Evolutionary conservation across 352 stramenopile species (phyloP).

Genomic region (Thraustotheca clavata): DNA sequence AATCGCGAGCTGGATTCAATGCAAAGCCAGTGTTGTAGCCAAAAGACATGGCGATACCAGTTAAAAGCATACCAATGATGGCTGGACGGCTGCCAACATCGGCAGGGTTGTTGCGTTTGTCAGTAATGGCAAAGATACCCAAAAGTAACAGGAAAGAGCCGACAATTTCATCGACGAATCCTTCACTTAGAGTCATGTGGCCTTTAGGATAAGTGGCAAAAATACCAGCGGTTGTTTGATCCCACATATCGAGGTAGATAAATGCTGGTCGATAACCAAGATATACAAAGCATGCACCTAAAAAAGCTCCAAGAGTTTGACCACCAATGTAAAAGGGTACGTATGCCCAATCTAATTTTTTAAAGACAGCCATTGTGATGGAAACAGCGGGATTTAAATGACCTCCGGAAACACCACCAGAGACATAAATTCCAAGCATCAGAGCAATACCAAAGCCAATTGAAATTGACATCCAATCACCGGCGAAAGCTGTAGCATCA

Average conservation of each 20-base stretch:
- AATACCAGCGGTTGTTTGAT: constrained; percentile 53
- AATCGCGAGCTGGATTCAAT: constrained; percentile 63
- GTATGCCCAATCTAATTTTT: constrained; percentile 51
- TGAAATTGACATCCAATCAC: constrained; percentile 61
- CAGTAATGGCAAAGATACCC: constrained; percentile 20
- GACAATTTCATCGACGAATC: constrained; percentile 38
- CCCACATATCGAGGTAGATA: constrained; percentile 45
- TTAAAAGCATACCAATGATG: constrained; percentile 61
- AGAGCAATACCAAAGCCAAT: constrained; percentile 61
- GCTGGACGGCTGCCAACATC: constrained; percentile 45
- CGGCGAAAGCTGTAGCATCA: constrained; percentile 30
- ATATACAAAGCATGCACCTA: constrained; percentile 56
- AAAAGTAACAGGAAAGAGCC: constrained; percentile 18
- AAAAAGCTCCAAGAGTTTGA: constrained; percentile 52
- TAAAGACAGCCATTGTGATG: constrained; percentile 54
- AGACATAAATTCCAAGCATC: constrained; percentile 60
- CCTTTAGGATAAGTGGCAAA: constrained; percentile 67
- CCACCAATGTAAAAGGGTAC: constrained; percentile 51
- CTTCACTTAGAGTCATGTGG: constrained; percentile 45
- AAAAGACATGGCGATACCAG: constrained; percentile 66
- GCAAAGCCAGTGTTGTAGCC: constrained; percentile 74
- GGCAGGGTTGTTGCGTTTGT: constrained; percentile 22
- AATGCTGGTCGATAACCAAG: constrained; percentile 53
- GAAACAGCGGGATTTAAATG: constrained; percentile 66
- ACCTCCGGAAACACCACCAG: constrained; percentile 51